Percentiles rank a stretch among this genome's conserved stretches.
Conservation (phyloP, 345 rosid species). For the Euphorbia lathyris region DNA sequence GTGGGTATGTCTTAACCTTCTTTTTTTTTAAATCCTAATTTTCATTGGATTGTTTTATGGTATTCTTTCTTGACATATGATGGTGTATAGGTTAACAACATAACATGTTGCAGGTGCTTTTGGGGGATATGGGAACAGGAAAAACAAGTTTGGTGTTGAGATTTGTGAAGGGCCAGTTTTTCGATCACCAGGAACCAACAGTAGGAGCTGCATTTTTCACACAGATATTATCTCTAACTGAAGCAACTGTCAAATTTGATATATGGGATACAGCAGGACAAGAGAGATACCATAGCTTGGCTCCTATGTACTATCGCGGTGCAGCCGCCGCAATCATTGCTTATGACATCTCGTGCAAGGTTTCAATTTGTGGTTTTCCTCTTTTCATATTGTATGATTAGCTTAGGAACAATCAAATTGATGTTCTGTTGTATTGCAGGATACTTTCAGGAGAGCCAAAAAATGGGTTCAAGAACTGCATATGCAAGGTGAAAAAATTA, state of each 20-base stretch:
- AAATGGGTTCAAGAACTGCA: constrained; percentile 48
- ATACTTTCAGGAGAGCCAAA: constrained; percentile 40
- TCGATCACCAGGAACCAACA: constrained; percentile 52
- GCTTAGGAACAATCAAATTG: neutral
- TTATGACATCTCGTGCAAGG: constrained; percentile 43
- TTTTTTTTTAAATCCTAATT: too few species aligned
- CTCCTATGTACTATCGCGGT: constrained; percentile 54
- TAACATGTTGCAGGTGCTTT: constrained; percentile 42
- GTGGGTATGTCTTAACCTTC: constrained; percentile 47
- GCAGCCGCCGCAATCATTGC: constrained; percentile 48
- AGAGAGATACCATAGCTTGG: constrained; percentile 50
- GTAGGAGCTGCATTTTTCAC: constrained; percentile 56
- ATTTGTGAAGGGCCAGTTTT: constrained; percentile 65
- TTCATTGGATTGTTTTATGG: too few species aligned
- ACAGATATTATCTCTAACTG: constrained; percentile 39
- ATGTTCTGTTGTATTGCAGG: constrained; percentile 26
- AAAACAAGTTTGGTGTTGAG: constrained; percentile 64
- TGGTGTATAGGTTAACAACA: neutral
- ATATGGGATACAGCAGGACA: constrained; percentile 58
- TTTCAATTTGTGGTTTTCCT: constrained; percentile 1
- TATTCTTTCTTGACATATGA: neutral
- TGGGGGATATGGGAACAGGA: constrained; percentile 72
- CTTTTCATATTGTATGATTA: neutral
- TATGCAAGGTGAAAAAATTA: constrained; percentile 51
- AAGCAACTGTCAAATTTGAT: constrained; percentile 49